These are phyloP conservation scores for Candida krabiensis DNA, from an alignment of 805 yeast genomes.

Conservation along the genomic window DNA sequence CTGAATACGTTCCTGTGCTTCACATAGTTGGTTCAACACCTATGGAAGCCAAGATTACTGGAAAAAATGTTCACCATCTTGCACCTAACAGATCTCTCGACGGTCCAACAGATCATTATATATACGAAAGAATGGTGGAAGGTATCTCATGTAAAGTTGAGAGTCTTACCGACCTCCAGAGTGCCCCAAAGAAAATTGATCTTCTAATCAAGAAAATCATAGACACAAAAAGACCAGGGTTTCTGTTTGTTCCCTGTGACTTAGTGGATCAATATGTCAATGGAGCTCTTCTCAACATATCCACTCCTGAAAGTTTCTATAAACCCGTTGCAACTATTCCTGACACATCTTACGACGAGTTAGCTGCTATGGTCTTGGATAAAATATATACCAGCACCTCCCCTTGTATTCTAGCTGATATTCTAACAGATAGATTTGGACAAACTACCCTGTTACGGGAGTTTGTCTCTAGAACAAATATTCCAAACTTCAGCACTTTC, in stretches of 20 bases:
- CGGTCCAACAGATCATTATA: constrained; percentile 59
- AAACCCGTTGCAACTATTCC: neutral
- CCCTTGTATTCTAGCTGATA: constrained; percentile 74
- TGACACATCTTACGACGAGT: constrained; percentile 1
- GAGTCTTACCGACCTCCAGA: constrained; percentile 41
- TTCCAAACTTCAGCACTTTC: constrained; percentile 59
- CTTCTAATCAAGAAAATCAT: constrained; percentile 56
- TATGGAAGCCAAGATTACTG: constrained; percentile 22
- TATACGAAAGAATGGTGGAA: constrained; percentile 62
- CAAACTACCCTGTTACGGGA: constrained; percentile 44
- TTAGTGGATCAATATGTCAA: constrained; percentile 48
- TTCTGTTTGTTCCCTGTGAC: constrained; percentile 74
- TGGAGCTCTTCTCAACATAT: constrained; percentile 26
- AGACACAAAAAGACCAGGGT: constrained; percentile 73
- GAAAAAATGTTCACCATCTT: constrained; percentile 56
- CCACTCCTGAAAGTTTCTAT: constrained; percentile 1
- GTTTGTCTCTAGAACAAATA: constrained; percentile 49
- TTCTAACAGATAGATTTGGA: constrained; percentile 62
- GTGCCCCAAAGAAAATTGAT: constrained; percentile 66
- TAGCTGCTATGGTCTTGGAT: constrained; percentile 46
- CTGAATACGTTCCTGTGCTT: constrained; percentile 76
- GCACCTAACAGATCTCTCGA: constrained; percentile 48
- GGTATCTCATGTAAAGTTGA: constrained; percentile 58
- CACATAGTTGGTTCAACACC: constrained; percentile 84
- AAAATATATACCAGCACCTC: constrained; percentile 50